Base-by-base conservation (phyloP, 352 stramenopile species). In the Globisporangium cystogenes region DNA sequence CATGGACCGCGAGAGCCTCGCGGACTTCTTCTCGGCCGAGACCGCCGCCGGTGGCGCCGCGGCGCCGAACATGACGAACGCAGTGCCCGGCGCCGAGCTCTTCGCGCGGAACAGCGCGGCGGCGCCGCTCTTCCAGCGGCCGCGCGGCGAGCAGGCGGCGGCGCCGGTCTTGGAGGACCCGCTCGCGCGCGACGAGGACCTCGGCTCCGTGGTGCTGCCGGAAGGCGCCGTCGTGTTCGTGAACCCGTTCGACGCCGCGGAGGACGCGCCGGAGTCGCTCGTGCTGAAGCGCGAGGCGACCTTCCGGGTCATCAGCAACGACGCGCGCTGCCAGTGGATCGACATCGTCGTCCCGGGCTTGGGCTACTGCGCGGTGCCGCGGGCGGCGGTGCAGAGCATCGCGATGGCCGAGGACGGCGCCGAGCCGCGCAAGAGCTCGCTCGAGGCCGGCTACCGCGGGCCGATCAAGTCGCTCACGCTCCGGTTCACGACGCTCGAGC, bases 311-410 rank as follows among this genome's bases (percentile, higher is more conserved):
- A 20, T 49, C 16, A 16, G 44, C 16, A 49, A 49, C 16, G 44
- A 49, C 7, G 4, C 44, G 44, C 44, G 44, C 15, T 49, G 44
- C 15, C 24, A 7, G 44, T 49, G 44, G 44, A 37, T 49, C 44
- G 44, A 49, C 16, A 49, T 49, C n/a, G 24, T 49, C 5, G 26
- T 49, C 6, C 44, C 44, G 1, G 44, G 44, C 15, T 39, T 37
- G 21, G 44, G 44, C 24, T 49, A 49, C 44, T 49, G 44, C 27
- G 44, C 44, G 3, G 44, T 49, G 3, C 44, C 44, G 16, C 44
- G 44, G 4, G 44, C 10, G 26, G 8, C 10, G 3, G 44, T 49
- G 14, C 23, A 49, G 24, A 14, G 18, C 26, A 21, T 49, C 27
- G 26, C 15, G 44, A 14, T 37, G n/a, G 10, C 40, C 7, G 44